These are phyloP conservation scores for Tylopilus plumbeoviolaceoides DNA, from an alignment of 768 basidiomycete species.

Conservation along the genomic window DNA sequence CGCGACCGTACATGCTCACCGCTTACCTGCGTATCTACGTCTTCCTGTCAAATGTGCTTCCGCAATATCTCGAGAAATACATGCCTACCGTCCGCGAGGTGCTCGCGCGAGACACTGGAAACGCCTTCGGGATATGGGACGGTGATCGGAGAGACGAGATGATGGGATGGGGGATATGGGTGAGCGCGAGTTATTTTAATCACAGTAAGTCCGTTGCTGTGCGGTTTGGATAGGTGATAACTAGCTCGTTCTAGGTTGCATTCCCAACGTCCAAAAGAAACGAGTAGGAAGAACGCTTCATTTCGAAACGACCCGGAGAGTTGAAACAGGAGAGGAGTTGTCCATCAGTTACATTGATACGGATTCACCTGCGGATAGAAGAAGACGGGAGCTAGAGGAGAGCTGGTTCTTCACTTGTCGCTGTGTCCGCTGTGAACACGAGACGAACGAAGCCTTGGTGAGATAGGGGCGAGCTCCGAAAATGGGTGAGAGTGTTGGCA, in stretches of 20 bases:
- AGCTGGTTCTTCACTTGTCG: slow-evolving; percentile 58
- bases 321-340: slow-evolving; percentile 50
- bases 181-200: slow-evolving; percentile 63
- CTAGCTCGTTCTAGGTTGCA: slow-evolving; percentile 38
- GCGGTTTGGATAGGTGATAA: background rate
- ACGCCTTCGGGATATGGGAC: slow-evolving; percentile 70
- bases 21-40: slow-evolving; percentile 52
- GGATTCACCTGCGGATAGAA: slow-evolving; percentile 28
- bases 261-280: slow-evolving; percentile 48
- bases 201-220: slow-evolving; percentile 42
- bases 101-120: slow-evolving; percentile 58
- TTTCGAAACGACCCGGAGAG: slow-evolving; percentile 42
- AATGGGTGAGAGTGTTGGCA: slow-evolving; percentile 7
- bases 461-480: slow-evolving; percentile 6
- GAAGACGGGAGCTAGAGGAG: slow-evolving; percentile 38
- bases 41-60: slow-evolving; percentile 43
- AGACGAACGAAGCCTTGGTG: background rate
- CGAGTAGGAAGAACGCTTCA: slow-evolving; percentile 41
- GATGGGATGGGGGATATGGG: slow-evolving; percentile 64
- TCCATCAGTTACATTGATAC: slow-evolving; percentile 55
- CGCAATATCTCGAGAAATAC: slow-evolving; percentile 29
- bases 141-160: slow-evolving; percentile 46
- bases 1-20: slow-evolving; percentile 47
- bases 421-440: slow-evolving; percentile 42
- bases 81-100: slow-evolving; percentile 48